These are phyloP conservation scores for Conringia planisiliqua DNA, from an alignment of 345 rosid genomes.

Conservation along the genomic window DNA sequence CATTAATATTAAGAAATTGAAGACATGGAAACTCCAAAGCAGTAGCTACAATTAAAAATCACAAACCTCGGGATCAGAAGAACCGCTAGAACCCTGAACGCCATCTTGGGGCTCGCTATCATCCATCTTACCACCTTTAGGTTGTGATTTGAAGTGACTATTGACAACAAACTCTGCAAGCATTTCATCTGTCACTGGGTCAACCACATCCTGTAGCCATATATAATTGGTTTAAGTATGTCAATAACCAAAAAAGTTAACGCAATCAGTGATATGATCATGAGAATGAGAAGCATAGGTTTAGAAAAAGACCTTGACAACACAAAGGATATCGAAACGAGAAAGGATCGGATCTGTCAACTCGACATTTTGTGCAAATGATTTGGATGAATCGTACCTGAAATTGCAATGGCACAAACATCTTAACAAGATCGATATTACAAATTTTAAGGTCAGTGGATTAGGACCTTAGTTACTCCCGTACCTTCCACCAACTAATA, in stretches of 20 bases:
- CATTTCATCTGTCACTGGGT: no score
- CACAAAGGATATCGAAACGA: slow-evolving; percentile 90
- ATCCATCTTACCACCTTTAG: no score
- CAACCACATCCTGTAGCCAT: no score
- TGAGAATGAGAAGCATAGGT: neutral
- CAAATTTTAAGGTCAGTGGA: neutral
- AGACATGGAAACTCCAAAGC: slow-evolving; percentile 5
- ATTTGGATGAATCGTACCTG: slow-evolving; percentile 95
- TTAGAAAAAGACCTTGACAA: slow-evolving; percentile 67
- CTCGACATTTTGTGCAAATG: slow-evolving; percentile 87
- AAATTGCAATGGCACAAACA: slow-evolving; percentile 18
- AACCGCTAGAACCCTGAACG: no score
- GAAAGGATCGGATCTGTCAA: slow-evolving; percentile 93
- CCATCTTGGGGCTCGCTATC: no score
- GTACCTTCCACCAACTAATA: slow-evolving; percentile 79
- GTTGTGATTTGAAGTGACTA: no score
- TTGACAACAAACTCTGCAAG: no score
- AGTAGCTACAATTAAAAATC: neutral
- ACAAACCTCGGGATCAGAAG: slow-evolving; percentile 77
- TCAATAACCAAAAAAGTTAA: no score
- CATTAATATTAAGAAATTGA: slow-evolving; percentile 3
- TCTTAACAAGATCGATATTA: neutral
- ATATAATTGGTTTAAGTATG: no score
- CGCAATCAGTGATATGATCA: neutral
- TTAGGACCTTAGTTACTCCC: neutral